Conservation (phyloP, 805 yeast species). For the Blastobotrys parvus region DNA sequence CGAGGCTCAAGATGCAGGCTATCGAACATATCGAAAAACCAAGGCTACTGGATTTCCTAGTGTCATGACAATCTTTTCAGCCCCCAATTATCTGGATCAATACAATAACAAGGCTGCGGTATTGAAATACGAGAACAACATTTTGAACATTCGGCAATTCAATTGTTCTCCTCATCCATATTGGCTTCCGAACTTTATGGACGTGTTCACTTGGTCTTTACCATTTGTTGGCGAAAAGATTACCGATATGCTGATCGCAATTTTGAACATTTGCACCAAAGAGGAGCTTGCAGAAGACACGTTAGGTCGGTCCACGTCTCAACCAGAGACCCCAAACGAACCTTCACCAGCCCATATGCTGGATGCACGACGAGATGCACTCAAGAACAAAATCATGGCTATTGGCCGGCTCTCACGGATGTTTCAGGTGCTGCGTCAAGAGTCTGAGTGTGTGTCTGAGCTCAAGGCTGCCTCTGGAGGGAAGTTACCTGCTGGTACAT, state of each 20-base stretch:
- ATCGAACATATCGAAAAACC: slow-evolving; percentile 85
- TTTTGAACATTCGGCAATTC: slow-evolving; percentile 93
- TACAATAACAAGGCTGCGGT: slow-evolving; percentile 95
- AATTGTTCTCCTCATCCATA: slow-evolving; percentile 91
- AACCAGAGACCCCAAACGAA: slow-evolving; percentile 1
- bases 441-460: slow-evolving; percentile 76
- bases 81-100: slow-evolving; percentile 89
- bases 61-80: slow-evolving; percentile 83
- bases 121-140: slow-evolving; percentile 80
- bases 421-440: slow-evolving; percentile 83
- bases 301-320: background rate
- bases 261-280: slow-evolving; percentile 88
- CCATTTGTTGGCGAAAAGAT: slow-evolving; percentile 97
- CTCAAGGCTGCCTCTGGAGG: slow-evolving; percentile 62
- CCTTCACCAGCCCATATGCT: slow-evolving; percentile 3
- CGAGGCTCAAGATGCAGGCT: slow-evolving; percentile 97
- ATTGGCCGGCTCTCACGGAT: slow-evolving; percentile 93
- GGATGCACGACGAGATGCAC: slow-evolving; percentile 34
- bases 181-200: slow-evolving; percentile 95
- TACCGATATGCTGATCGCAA: slow-evolving; percentile 84
- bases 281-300: slow-evolving; percentile 75
- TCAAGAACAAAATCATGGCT: slow-evolving; percentile 84
- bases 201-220: slow-evolving; percentile 93
- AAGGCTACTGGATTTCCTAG: slow-evolving; percentile 82
- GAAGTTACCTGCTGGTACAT: slow-evolving; percentile 76